Percentiles rank a stretch among this genome's conserved stretches.
phyloP scores from a whole-genome alignment of 305 asterid species.

The Fraxinus paxiana region DNA sequence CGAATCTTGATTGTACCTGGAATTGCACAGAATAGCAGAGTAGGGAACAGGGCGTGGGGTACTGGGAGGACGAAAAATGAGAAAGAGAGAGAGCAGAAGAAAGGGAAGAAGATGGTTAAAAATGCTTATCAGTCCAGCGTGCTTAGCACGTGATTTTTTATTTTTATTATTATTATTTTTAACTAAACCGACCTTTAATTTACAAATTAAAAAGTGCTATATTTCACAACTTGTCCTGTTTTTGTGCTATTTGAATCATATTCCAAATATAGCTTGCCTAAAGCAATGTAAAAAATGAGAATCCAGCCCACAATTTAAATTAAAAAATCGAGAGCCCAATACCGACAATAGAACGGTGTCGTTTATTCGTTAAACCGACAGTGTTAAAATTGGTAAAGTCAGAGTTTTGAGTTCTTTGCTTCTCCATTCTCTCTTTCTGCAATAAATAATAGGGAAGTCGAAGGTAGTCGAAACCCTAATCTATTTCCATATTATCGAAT shows the following conservation, averaged over 20 bases:
- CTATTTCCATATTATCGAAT: neutral
- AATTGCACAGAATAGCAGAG: slow-evolving; percentile 16
- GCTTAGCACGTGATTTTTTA: neutral
- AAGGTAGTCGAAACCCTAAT: neutral
- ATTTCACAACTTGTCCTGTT: neutral
- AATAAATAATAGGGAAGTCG: neutral
- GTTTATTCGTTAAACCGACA: neutral
- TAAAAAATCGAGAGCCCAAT: neutral
- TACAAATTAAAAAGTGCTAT: neutral
- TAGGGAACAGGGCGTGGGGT: neutral
- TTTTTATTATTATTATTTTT: neutral
- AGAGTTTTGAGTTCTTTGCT: neutral
- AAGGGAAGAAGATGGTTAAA: neutral
- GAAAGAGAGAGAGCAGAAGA: neutral
- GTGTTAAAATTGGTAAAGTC: neutral
- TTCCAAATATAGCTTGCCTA: neutral
- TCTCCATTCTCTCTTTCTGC: neutral
- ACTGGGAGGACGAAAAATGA: neutral
- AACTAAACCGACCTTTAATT: neutral
- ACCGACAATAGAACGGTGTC: neutral
- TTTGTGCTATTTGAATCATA: neutral
- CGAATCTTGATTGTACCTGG: slow-evolving; percentile 4
- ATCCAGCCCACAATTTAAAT: neutral
- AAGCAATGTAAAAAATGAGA: neutral
- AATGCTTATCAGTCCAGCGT: neutral